Percentiles rank a stretch among this genome's conserved stretches.
Evolutionary conservation across 345 rosid genomes (phyloP).

Genomic region (Carallia brachiata): DNA sequence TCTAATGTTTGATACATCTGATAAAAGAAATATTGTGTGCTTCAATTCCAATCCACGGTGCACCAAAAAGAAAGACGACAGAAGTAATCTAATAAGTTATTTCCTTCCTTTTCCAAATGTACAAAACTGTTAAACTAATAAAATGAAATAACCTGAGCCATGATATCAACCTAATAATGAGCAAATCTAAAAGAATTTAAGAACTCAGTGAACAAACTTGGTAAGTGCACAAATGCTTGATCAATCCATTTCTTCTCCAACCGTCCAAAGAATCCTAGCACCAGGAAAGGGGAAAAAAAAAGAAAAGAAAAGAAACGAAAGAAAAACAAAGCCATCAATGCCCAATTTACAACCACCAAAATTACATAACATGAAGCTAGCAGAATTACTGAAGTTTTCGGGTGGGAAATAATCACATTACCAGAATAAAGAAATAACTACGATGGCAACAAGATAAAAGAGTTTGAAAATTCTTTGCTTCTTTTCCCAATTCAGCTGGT

Average conservation of each 20-base stretch:
- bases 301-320: not conserved
- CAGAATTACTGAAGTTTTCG: not conserved
- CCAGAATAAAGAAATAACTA: conserved; percentile 16
- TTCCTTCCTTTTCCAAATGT: too few relatives aligned
- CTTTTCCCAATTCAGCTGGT: conserved; percentile 16
- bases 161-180: not conserved
- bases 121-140: too few relatives aligned
- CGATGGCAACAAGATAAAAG: conserved; percentile 4
- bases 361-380: not conserved
- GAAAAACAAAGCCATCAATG: not conserved
- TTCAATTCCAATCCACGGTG: too few relatives aligned
- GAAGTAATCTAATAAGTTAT: too few relatives aligned
- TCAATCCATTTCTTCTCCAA: conserved; percentile 9
- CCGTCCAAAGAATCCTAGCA: conserved; percentile 10
- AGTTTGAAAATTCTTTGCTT: conserved; percentile 10
- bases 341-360: not conserved
- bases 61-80: too few relatives aligned
- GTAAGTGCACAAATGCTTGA: not conserved
- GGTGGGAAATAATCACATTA: not conserved
- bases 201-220: not conserved
- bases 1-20: too few relatives aligned
- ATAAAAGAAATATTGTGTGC: too few relatives aligned
- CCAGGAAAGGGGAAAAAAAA: too few relatives aligned
- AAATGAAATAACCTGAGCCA: not conserved
- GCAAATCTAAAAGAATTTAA: not conserved